These are phyloP conservation scores for Oryza nivara DNA, from an alignment of 176 grass and related monocot genomes.

Conservation along the genomic window DNA sequence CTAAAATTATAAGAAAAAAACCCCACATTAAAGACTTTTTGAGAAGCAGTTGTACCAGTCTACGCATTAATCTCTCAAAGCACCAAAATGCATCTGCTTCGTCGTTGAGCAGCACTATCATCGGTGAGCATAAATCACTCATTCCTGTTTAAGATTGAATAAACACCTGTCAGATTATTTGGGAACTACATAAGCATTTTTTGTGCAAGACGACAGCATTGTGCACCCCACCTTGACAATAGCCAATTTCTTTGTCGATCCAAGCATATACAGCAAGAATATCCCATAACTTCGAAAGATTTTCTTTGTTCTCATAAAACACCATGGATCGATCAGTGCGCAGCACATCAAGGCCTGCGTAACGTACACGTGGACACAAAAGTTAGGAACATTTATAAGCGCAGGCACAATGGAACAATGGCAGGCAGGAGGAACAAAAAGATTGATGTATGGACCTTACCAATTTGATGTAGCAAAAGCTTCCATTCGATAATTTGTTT, in stretches of 20 bases:
- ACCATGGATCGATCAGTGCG: constrained; percentile 90
- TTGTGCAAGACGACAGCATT: constrained; percentile 6
- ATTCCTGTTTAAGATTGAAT: constrained; percentile 73
- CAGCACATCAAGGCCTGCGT: constrained; percentile 86
- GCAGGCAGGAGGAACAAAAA: not conserved
- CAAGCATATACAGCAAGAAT: constrained; percentile 96
- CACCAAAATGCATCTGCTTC: constrained; percentile 99
- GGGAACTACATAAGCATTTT: constrained; percentile 16
- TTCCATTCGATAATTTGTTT: constrained; percentile 85
- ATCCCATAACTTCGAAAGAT: constrained; percentile 97
- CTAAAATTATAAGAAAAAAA: constrained; percentile 21
- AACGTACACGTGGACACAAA: not conserved
- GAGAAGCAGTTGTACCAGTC: constrained; percentile 73
- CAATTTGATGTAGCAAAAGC: constrained; percentile 86
- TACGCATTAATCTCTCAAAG: constrained; percentile 96
- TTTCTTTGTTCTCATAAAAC: constrained; percentile 97
- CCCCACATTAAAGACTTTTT: not conserved
- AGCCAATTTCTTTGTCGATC: constrained; percentile 99
- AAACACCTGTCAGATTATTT: constrained; percentile 33
- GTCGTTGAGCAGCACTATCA: constrained; percentile 91
- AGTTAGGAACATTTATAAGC: constrained; percentile 31
- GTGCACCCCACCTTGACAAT: constrained; percentile 79
- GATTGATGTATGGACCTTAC: constrained; percentile 37
- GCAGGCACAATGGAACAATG: not conserved
- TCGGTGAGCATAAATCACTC: constrained; percentile 99